phyloP scores from a whole-genome alignment of 176 grass and related monocot species.

The Poa pratensis region DNA sequence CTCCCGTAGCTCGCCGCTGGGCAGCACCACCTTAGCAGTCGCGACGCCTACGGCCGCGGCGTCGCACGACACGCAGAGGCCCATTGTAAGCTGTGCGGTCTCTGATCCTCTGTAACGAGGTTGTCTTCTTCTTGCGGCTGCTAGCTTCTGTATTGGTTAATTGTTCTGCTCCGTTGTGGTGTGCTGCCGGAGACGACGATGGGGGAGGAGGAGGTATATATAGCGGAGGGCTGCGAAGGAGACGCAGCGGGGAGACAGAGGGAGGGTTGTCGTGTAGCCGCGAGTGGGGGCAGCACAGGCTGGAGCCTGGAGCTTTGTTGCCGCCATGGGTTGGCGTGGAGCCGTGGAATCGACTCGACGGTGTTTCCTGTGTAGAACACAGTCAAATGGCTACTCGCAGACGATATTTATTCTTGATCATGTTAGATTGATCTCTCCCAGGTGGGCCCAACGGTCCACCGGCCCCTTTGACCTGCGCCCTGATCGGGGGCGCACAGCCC shows the following conservation, averaged over 20 bases:
- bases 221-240: conserved; percentile 2
- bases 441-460: too few relatives aligned
- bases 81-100: conserved; percentile 42
- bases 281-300: conserved; percentile 49
- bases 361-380: not conserved
- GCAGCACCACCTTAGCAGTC: conserved; percentile 65
- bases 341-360: conserved; percentile 7
- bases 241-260: conserved; percentile 25
- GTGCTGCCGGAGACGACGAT: conserved; percentile 40
- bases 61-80: conserved; percentile 59
- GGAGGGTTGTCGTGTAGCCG: conserved; percentile 55
- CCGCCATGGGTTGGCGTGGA: conserved; percentile 9
- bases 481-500: too few relatives aligned
- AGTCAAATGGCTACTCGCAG: not conserved
- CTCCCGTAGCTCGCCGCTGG: conserved; percentile 66
- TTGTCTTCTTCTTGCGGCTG: not conserved
- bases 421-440: too few relatives aligned
- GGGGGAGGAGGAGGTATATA: conserved; percentile 28
- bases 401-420: not conserved
- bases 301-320: conserved; percentile 37
- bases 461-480: too few relatives aligned
- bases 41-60: conserved; percentile 39
- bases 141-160: not conserved
- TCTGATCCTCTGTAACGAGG: not conserved
- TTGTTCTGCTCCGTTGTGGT: not conserved